Conservation (phyloP, 2,329 filamentous ascomycete species). For the Talaromyces sp. region DNA sequence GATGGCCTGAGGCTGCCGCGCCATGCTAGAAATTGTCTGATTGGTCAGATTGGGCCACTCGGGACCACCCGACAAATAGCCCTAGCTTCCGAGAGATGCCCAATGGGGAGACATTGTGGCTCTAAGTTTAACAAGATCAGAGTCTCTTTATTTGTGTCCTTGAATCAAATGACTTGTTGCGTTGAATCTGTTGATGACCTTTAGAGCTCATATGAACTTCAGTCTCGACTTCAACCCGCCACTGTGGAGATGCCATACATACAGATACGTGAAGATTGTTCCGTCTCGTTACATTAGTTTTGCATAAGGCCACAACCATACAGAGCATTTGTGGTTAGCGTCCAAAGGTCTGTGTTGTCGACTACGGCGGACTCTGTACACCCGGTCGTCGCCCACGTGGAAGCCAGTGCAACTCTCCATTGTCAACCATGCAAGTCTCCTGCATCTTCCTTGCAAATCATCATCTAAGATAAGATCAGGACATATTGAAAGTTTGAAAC, state of each 20-base stretch:
- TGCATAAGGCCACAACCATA: neutral
- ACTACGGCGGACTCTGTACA: slow-evolving; percentile 3
- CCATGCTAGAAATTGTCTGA: neutral
- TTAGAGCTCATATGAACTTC: neutral
- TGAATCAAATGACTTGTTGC: neutral
- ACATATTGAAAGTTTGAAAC: neutral
- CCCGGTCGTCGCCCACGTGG: slow-evolving; percentile 7
- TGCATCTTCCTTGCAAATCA: neutral
- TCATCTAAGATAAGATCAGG: neutral
- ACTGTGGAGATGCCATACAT: slow-evolving; percentile 1
- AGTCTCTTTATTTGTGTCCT: neutral
- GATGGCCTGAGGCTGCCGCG: slow-evolving; percentile 5
- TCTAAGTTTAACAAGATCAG: neutral
- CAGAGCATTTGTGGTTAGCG: too few relatives aligned
- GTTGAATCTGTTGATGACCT: neutral
- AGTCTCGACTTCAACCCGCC: neutral
- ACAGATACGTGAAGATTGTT: neutral
- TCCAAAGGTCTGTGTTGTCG: neutral
- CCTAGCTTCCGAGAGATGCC: neutral
- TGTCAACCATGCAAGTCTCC: neutral
- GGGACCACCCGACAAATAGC: neutral
- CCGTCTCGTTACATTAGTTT: neutral
- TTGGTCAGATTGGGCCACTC: neutral
- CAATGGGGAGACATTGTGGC: too few relatives aligned
- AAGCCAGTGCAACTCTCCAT: neutral